Evolutionary conservation across 179 eudicot genomes (phyloP).

Genomic region (Carnegiea gigantea): DNA sequence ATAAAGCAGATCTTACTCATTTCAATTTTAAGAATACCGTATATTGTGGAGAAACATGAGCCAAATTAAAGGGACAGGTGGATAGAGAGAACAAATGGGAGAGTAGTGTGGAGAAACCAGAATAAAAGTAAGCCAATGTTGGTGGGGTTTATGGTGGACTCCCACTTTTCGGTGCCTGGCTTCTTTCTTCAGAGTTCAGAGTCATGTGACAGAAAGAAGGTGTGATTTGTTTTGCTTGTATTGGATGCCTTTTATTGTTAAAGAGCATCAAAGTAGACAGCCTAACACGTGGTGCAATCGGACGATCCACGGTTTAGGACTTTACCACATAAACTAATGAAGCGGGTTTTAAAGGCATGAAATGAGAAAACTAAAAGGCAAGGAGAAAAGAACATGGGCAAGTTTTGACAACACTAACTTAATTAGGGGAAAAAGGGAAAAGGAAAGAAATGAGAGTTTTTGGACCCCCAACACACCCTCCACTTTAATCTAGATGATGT

Average conservation of each 20-base stretch:
- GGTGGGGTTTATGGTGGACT: slow-evolving; percentile 49
- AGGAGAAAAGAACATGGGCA: not conserved
- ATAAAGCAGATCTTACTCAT: too few species aligned
- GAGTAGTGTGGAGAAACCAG: slow-evolving; percentile 3
- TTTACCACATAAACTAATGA: not conserved
- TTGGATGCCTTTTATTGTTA: not conserved
- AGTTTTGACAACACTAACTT: not conserved
- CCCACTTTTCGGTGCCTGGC: slow-evolving; percentile 31
- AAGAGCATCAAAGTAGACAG: not conserved
- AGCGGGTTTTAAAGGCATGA: not conserved
- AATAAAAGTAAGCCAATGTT: slow-evolving; percentile 43
- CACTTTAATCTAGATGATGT: not conserved
- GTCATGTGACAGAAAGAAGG: not conserved
- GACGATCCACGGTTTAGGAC: not conserved
- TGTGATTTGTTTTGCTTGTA: not conserved
- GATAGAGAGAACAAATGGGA: not conserved
- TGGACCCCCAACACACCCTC: not conserved
- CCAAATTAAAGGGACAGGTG: not conserved
- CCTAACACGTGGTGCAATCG: slow-evolving; percentile 41
- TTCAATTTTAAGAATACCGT: not conserved
- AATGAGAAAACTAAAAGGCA: not conserved
- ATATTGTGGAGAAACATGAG: not conserved
- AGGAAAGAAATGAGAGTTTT: not conserved
- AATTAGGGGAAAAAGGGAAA: not conserved
- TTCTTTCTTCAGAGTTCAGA: not conserved